Evolutionary conservation across 1,284 basidiomycete genomes (phyloP).

Genomic region (Naganishia liquefaciens): DNA sequence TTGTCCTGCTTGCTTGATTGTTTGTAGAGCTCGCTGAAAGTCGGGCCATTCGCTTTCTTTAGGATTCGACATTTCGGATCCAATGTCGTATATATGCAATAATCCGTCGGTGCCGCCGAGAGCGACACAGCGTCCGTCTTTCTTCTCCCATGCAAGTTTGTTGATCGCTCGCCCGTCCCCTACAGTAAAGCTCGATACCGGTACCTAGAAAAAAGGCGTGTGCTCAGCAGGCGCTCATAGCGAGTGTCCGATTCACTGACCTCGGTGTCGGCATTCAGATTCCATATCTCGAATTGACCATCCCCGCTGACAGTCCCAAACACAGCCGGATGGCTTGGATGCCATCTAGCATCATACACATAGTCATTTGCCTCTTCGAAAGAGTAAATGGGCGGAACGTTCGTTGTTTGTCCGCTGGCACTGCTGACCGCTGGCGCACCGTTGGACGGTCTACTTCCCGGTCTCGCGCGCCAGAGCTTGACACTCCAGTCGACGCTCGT

Average conservation of each 20-base stretch:
- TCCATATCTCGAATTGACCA: slow-evolving; percentile 95
- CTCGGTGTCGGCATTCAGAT: slow-evolving; percentile 91
- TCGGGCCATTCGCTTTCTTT: slow-evolving; percentile 86
- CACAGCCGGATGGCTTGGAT: slow-evolving; percentile 87
- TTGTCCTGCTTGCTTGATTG: slow-evolving; percentile 35
- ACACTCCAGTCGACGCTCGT: slow-evolving; percentile 93
- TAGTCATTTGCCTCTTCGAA: slow-evolving; percentile 98
- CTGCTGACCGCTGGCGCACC: slow-evolving; percentile 49
- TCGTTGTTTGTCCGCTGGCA: slow-evolving; percentile 34
- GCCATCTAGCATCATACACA: slow-evolving; percentile 99
- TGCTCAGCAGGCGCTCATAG: neutral
- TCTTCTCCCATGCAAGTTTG: slow-evolving; percentile 90
- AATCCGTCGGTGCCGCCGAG: slow-evolving; percentile 88
- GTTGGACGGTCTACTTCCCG: slow-evolving; percentile 47
- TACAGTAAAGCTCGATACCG: slow-evolving; percentile 46
- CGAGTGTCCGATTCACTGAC: slow-evolving; percentile 57
- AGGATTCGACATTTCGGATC: slow-evolving; percentile 74
- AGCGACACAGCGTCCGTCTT: slow-evolving; percentile 78
- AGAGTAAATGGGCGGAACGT: slow-evolving; percentile 73
- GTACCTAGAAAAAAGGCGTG: too few relatives aligned
- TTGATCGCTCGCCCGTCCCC: slow-evolving; percentile 77
- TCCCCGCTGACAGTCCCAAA: slow-evolving; percentile 93
- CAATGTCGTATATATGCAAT: slow-evolving; percentile 90
- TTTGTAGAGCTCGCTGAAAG: slow-evolving; percentile 71
- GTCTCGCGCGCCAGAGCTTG: slow-evolving; percentile 80